Conservation (phyloP, 73 alveolate species). For the Tetrahymena malaccensis region DNA sequence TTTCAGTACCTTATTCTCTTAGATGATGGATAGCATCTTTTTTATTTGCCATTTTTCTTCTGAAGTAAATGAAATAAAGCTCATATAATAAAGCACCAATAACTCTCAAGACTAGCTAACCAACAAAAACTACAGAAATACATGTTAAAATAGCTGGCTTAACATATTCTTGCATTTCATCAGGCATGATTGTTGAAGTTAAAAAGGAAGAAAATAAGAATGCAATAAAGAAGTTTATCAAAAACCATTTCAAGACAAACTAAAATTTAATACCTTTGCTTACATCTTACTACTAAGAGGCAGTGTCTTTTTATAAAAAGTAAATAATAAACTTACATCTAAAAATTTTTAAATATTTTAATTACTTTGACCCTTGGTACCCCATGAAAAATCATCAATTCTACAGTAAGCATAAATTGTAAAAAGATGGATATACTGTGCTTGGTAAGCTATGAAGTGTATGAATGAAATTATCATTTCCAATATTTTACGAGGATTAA, state of each 20-base stretch:
- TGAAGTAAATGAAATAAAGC: neutral
- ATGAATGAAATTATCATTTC: neutral
- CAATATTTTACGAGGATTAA: neutral
- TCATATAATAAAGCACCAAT: neutral
- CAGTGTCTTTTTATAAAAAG: neutral
- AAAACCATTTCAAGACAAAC: neutral
- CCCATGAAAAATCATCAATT: constrained; percentile 44
- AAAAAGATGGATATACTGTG: constrained; percentile 24
- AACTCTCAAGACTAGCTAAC: neutral
- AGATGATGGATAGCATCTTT: neutral
- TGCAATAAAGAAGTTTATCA: neutral
- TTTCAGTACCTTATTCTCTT: neutral
- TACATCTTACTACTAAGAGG: neutral
- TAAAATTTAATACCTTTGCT: neutral
- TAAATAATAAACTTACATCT: too few species aligned
- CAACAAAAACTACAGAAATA: neutral
- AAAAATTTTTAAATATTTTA: too few species aligned
- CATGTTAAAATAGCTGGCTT: neutral
- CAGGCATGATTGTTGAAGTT: neutral
- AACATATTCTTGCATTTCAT: neutral
- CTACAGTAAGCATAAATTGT: constrained; percentile 24
- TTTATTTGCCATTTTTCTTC: neutral
- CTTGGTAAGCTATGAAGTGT: constrained; percentile 16
- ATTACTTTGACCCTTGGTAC: constrained; percentile 25
- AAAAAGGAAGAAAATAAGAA: neutral